Conservation (phyloP, 1,139 yeast species). For the Casaregolazyma lundiana region DNA sequence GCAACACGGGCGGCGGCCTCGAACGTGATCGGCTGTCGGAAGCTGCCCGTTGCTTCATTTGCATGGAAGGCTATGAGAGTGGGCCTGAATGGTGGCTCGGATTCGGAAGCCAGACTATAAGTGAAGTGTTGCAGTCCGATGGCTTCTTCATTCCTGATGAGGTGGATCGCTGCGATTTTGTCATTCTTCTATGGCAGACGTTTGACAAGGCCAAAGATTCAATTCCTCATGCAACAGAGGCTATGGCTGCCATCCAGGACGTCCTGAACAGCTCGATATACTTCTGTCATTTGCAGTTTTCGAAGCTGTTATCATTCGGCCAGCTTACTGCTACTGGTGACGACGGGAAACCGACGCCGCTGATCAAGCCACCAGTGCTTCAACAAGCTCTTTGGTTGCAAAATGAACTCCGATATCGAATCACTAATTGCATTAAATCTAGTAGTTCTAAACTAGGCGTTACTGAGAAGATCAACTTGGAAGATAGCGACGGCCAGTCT, state of each 20-base stretch:
- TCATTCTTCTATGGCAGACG: slow-evolving; percentile 26
- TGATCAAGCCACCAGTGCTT: slow-evolving; percentile 37
- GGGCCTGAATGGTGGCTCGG: slow-evolving; percentile 43
- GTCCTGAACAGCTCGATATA: slow-evolving; percentile 39
- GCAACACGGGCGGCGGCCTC: slow-evolving; percentile 39
- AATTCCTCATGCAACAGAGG: slow-evolving; percentile 4
- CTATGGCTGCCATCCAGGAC: slow-evolving; percentile 12
- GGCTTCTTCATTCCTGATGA: slow-evolving; percentile 50
- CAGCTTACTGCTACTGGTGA: slow-evolving; percentile 33
- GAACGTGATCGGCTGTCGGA: slow-evolving; percentile 43
- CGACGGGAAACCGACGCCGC: slow-evolving; percentile 28
- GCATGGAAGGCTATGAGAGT: slow-evolving; percentile 45
- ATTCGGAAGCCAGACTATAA: slow-evolving; percentile 41
- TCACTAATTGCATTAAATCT: slow-evolving; percentile 19
- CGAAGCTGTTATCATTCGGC: slow-evolving; percentile 42
- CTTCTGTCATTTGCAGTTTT: slow-evolving; percentile 46
- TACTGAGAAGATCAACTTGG: slow-evolving; percentile 12
- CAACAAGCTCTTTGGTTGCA: slow-evolving; percentile 48
- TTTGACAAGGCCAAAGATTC: slow-evolving; percentile 9
- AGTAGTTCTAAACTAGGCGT: slow-evolving; percentile 17
- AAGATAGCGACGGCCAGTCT: slow-evolving; percentile 13
- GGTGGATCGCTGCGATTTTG: slow-evolving; percentile 48
- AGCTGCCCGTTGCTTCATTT: slow-evolving; percentile 43
- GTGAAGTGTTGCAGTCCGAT: slow-evolving; percentile 44
- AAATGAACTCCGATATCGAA: slow-evolving; percentile 36